phyloP scores from a whole-genome alignment of 2,329 filamentous ascomycete species.

The Rutstroemia sp. region DNA sequence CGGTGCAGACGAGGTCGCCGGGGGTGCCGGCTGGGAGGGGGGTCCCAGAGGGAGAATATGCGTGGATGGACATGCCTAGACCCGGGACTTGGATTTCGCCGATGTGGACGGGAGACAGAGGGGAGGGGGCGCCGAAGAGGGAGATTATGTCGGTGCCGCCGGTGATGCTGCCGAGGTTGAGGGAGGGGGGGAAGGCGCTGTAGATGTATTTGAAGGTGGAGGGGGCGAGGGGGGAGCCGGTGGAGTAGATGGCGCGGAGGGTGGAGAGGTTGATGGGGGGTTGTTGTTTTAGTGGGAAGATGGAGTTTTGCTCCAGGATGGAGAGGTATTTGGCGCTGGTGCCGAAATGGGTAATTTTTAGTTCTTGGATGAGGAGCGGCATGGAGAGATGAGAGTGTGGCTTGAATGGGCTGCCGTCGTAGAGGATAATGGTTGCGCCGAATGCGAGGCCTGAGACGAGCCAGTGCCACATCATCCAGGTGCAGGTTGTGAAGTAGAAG shows the following conservation, averaged over 20 bases:
- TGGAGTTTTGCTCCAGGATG: constrained; percentile 71
- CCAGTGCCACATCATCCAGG: constrained; percentile 99
- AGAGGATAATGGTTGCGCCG: constrained; percentile 77
- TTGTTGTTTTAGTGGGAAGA: constrained; percentile 44
- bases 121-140: constrained; percentile 80
- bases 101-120: constrained; percentile 61
- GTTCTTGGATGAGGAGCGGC: constrained; percentile 70
- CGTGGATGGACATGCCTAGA: constrained; percentile 69
- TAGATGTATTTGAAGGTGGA: constrained; percentile 93
- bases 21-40: constrained; percentile 50
- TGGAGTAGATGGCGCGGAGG: constrained; percentile 85
- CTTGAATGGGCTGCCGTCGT: constrained; percentile 86
- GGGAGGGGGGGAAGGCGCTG: constrained; percentile 56
- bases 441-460: constrained; percentile 77
- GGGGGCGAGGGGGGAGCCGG: constrained; percentile 83
- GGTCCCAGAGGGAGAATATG: constrained; percentile 43
- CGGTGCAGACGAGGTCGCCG: constrained; percentile 81
- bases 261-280: constrained; percentile 47
- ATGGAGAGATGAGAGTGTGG: constrained; percentile 75
- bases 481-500: constrained; percentile 91
- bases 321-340: constrained; percentile 93
- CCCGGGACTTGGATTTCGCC: constrained; percentile 74
- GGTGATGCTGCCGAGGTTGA: constrained; percentile 89
- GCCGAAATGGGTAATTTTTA: constrained; percentile 85
- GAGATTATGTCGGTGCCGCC: constrained; percentile 96